Evolutionary conservation across 2,329 filamentous ascomycete species (phyloP).

Genomic region (Venturia nashicola): DNA sequence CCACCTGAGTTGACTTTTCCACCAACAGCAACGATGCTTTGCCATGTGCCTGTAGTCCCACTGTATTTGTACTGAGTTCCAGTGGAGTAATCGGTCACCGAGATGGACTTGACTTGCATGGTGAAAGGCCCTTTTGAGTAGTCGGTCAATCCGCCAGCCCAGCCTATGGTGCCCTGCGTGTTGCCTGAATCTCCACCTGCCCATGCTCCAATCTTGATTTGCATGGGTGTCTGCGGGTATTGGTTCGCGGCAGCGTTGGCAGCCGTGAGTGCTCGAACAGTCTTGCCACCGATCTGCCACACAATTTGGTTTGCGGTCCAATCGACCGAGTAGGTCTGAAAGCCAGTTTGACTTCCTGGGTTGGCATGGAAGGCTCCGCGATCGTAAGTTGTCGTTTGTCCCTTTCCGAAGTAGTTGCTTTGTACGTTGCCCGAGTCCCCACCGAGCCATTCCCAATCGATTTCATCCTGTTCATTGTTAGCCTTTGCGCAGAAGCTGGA

Average conservation of each 20-base stretch:
- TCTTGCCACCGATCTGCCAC: constrained; percentile 71
- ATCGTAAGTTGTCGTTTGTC: constrained; percentile 72
- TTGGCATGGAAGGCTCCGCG: constrained; percentile 69
- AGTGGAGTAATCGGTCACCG: constrained; percentile 84
- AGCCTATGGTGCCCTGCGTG: constrained; percentile 68
- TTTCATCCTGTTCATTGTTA: constrained; percentile 53
- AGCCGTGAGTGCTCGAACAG: constrained; percentile 63
- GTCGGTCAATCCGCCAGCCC: constrained; percentile 78
- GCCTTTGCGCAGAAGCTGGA: background rate
- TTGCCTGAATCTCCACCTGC: constrained; percentile 79
- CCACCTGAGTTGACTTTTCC: constrained; percentile 57
- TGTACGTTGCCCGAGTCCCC: constrained; percentile 68
- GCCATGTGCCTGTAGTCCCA: constrained; percentile 65
- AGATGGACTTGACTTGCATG: constrained; percentile 69
- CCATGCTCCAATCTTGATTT: constrained; percentile 86
- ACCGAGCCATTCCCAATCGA: constrained; percentile 95
- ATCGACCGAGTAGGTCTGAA: constrained; percentile 80
- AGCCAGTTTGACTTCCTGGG: constrained; percentile 56
- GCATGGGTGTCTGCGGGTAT: constrained; percentile 94
- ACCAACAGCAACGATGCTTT: constrained; percentile 69
- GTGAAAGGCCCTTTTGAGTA: constrained; percentile 73
- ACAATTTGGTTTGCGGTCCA: constrained; percentile 79
- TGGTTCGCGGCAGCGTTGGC: constrained; percentile 54
- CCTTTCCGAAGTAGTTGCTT: constrained; percentile 95
- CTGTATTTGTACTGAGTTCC: constrained; percentile 74